phyloP scores from a whole-genome alignment of 345 rosid genomes.

The Zanthoxylum bungeanum region DNA sequence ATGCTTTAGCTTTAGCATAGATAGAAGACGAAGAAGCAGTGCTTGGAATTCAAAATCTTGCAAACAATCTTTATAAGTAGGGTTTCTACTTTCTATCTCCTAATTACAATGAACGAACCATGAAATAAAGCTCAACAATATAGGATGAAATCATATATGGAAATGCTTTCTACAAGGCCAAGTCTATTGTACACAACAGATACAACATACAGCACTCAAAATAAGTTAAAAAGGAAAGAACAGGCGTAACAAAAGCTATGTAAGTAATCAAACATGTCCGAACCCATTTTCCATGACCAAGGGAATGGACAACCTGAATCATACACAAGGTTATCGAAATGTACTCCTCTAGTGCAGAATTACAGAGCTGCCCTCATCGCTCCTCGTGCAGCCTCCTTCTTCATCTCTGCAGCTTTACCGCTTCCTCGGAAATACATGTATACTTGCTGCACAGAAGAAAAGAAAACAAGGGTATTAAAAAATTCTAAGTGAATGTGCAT shows the following conservation, averaged over 20 bases:
- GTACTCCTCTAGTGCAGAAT: constrained; percentile 12
- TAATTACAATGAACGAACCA: no score
- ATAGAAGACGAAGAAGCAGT: constrained; percentile 52
- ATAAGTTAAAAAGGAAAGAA: neutral
- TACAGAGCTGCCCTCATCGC: constrained; percentile 68
- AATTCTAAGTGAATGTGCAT: neutral
- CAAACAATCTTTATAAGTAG: no score
- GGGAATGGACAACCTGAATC: constrained; percentile 11
- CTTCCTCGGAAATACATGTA: constrained; percentile 82
- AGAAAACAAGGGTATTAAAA: neutral
- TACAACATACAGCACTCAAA: constrained; percentile 4
- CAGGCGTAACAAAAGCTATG: constrained; percentile 4
- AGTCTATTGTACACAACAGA: neutral
- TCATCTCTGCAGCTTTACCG: constrained; percentile 60
- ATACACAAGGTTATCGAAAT: neutral
- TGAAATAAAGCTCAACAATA: no score
- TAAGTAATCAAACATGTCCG: neutral
- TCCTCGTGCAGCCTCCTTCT: constrained; percentile 53
- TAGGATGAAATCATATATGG: neutral
- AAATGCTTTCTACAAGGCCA: neutral
- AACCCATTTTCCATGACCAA: neutral
- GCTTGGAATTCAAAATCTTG: no score
- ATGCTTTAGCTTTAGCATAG: constrained; percentile 51
- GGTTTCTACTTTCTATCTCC: no score
- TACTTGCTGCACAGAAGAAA: constrained; percentile 59